Evolutionary conservation across 148 eudicot species (phyloP).

Genomic region (Linanthus parryae): DNA sequence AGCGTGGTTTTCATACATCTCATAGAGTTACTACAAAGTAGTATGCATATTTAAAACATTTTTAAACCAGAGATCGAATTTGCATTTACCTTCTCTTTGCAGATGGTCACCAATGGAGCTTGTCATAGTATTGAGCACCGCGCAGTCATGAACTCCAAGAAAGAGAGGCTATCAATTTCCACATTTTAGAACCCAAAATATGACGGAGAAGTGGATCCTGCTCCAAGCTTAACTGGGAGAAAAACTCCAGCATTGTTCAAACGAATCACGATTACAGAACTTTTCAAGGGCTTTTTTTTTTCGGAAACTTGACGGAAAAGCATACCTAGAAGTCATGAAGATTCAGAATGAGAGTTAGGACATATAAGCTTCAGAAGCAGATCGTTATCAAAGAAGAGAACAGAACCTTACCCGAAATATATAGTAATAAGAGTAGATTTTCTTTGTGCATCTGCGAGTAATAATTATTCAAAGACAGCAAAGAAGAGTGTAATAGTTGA

Average conservation of each 20-base stretch:
- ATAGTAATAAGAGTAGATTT: too few species aligned
- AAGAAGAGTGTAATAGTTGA: too few species aligned
- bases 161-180: conserved; percentile 8
- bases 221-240: neutral
- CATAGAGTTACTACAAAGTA: too few species aligned
- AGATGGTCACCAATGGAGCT: conserved; percentile 4
- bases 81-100: neutral
- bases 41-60: too few species aligned
- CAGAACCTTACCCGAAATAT: too few species aligned
- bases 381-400: too few species aligned
- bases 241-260: neutral
- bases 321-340: neutral
- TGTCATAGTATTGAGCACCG: conserved; percentile 7
- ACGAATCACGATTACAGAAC: neutral
- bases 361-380: too few species aligned
- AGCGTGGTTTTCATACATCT: too few species aligned
- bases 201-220: neutral
- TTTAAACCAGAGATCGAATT: too few species aligned
- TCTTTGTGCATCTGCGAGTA: too few species aligned
- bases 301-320: neutral
- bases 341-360: neutral
- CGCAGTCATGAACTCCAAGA: neutral
- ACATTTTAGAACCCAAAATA: conserved; percentile 2
- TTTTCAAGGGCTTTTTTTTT: neutral
- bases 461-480: too few species aligned